phyloP scores from a whole-genome alignment of 768 basidiomycete genomes.

The Cystofilobasidium capitatum region DNA sequence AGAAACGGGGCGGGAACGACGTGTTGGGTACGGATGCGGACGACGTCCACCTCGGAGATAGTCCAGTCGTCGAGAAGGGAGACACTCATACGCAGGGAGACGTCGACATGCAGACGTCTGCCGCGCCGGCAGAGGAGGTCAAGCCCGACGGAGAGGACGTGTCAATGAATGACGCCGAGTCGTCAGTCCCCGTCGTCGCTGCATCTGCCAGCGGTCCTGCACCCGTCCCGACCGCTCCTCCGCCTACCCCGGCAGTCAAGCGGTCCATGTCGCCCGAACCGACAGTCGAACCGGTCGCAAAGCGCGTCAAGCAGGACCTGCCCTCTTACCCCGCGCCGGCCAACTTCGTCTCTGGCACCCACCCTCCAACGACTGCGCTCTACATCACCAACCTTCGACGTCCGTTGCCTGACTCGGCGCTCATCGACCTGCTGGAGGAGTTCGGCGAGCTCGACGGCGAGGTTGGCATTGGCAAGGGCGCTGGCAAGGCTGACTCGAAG shows the following conservation, averaged over 20 bases:
- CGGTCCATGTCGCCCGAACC: not conserved
- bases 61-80: not conserved
- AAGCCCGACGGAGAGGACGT: not conserved
- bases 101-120: not conserved
- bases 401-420: constrained; percentile 32
- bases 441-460: constrained; percentile 26
- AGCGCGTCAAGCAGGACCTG: not conserved
- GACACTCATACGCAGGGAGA: not conserved
- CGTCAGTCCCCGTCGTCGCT: not conserved
- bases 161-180: not conserved
- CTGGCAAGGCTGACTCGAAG: not conserved
- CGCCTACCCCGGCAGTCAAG: not conserved
- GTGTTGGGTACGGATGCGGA: not conserved
- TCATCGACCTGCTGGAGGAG: constrained; percentile 31
- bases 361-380: constrained; percentile 36
- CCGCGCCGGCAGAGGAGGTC: not conserved
- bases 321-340: not conserved
- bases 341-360: constrained; percentile 18
- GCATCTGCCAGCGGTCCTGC: not conserved
- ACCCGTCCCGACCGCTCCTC: not conserved
- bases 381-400: constrained; percentile 38
- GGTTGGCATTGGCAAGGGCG: constrained; percentile 12
- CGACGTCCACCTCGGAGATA: not conserved
- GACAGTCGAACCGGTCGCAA: not conserved
- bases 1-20: not conserved